Evolutionary conservation across 345 rosid species (phyloP), one percentile per base, ranked within the genome.

Genomic region (Sisymbrium irio): DNA sequence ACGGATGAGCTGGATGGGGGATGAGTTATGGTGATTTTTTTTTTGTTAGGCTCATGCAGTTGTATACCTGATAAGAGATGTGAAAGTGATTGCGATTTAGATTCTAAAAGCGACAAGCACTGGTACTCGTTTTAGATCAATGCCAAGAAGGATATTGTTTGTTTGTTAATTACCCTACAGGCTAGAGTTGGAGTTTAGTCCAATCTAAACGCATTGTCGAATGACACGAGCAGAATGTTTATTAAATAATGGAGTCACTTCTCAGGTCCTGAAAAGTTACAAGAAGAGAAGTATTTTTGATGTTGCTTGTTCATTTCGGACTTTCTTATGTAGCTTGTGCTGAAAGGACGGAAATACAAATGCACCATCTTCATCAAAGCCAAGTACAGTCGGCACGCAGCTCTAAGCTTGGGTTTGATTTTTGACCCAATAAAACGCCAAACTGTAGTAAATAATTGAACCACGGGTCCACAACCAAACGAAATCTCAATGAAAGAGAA

Each of bases 141-240:
- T 71, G 50, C 76, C 41, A 71, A 50, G 20, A 49, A 25, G n/a
- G 37, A 47, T 28, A 40, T 40, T 72, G 18, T 50, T 62, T 40
- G n/a, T n/a, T n/a, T n/a, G 35, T 71, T 47, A 19, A 28, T 49
- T 49, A 49, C 61, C 74, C 54, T 49, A 19, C 28, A 20, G n/a
- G n/a, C n/a, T n/a, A n/a, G n/a, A n/a, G n/a, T n/a, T n/a, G n/a
- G n/a, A n/a, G n/a, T n/a, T n/a, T n/a, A n/a, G n/a, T n/a, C n/a
- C n/a, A n/a, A n/a, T n/a, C n/a, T n/a, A n/a, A n/a, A n/a, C n/a
- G n/a, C n/a, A n/a, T n/a, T n/a, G n/a, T n/a, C n/a, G n/a, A n/a
- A n/a, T n/a, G n/a, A n/a, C n/a, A n/a, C n/a, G n/a, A n/a, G n/a
- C n/a, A n/a, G n/a, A n/a, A n/a, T n/a, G n/a, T n/a, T n/a, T n/a